Conservation (phyloP, 352 stramenopile species). For the Pilasporangium apinafurcum region DNA sequence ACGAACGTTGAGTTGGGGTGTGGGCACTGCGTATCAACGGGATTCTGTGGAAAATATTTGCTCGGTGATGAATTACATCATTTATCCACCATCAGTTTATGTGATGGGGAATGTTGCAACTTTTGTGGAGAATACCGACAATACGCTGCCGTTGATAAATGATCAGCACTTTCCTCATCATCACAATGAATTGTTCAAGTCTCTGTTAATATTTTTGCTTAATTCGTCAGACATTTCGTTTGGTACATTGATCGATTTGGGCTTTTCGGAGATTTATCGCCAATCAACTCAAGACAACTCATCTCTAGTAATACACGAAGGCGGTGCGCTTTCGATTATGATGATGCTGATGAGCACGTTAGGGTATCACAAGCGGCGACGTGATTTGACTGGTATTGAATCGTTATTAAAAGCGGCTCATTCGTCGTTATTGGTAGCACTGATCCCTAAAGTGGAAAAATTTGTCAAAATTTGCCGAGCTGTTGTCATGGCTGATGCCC, state of each 20-base stretch:
- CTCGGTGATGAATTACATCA: constrained; percentile 79
- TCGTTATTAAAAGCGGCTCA: constrained; percentile 42
- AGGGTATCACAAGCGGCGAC: constrained; percentile 80
- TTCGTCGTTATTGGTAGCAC: constrained; percentile 28
- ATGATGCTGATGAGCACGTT: constrained; percentile 85
- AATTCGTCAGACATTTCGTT: constrained; percentile 65
- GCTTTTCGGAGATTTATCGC: constrained; percentile 69
- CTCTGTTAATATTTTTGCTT: constrained; percentile 61
- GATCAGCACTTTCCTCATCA: constrained; percentile 70
- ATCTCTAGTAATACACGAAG: constrained; percentile 64
- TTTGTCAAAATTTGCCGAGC: constrained; percentile 69
- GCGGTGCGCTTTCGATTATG: constrained; percentile 74
- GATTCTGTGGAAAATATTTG: constrained; percentile 88
- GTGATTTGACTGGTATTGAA: constrained; percentile 70
- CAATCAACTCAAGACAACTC: constrained; percentile 54
- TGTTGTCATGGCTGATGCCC: constrained; percentile 54
- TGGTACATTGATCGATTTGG: constrained; percentile 67
- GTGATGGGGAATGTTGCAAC: constrained; percentile 80
- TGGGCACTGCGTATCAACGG: constrained; percentile 77
- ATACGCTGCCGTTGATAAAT: constrained; percentile 77
- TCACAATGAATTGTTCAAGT: constrained; percentile 82
- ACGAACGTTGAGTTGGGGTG: constrained; percentile 74
- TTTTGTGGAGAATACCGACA: constrained; percentile 82
- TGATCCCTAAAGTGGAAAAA: constrained; percentile 68
- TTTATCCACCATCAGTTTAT: constrained; percentile 81